Percentiles rank a stretch among this genome's conserved stretches.
These are phyloP conservation scores for Chrysanthemum seticuspe DNA, from an alignment of 129 eudicot genomes.

Conservation along the genomic window DNA sequence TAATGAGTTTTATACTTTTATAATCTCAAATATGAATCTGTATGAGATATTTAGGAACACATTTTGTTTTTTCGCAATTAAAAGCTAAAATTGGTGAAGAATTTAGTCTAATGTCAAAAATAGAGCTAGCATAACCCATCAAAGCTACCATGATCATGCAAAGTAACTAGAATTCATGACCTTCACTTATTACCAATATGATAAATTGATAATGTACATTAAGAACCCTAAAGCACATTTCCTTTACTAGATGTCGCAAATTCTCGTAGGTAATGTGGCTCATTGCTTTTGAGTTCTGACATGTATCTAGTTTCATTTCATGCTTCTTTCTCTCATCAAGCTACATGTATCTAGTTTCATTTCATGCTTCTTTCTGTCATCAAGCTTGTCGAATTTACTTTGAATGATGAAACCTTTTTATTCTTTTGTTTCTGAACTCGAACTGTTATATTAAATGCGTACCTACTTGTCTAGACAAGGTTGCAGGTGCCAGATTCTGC, in stretches of 20 bases:
- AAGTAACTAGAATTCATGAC: no score
- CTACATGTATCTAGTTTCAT: background rate
- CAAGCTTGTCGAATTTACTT: background rate
- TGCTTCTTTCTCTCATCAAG: background rate
- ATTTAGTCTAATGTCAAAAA: no score
- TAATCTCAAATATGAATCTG: no score
- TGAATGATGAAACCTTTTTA: background rate
- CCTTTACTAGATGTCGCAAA: background rate
- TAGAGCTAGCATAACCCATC: no score
- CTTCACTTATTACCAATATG: background rate
- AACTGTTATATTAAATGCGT: background rate
- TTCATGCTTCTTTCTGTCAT: background rate
- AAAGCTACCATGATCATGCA: no score
- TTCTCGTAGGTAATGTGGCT: background rate
- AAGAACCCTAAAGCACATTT: background rate
- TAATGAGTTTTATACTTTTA: no score
- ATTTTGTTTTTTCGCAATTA: no score
- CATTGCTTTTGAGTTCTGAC: background rate
- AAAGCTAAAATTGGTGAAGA: no score
- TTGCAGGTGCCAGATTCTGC: conserved; percentile 39
- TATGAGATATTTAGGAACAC: no score
- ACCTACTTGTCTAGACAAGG: conserved; percentile 39
- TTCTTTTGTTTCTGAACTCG: background rate
- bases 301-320: background rate
- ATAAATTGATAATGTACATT: background rate